Base-by-base conservation (phyloP, 108 stramenopile species). In the Cyclotella kingstonii region DNA sequence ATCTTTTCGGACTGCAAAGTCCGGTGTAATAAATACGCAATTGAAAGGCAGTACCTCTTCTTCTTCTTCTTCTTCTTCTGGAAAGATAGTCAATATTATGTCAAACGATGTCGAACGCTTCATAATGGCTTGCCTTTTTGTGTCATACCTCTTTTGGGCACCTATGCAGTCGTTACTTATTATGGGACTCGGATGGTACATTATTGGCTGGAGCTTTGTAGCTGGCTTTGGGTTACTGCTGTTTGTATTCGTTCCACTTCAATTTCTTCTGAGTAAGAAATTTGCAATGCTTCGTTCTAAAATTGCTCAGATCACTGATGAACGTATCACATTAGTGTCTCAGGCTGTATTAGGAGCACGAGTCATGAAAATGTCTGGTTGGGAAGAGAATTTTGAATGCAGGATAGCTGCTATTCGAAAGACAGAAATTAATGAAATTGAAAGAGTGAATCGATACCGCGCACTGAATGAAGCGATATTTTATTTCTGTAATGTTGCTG, bases 91-190 rank as follows among this genome's bases (percentile, higher is more conserved):
- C 31, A 97, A 94, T 55, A 67, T 97, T 69, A 90, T 90, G 21
- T 79, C 83, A 15, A 93, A 91, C 62, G 94, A 97, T 52, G 94
- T 97, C 9, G 94, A 97, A 54, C 81, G 96, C 0, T 93, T 93
- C 59, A 29, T 91, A 1, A 36, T 79, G 53, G 84, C 84, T 2
- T 48, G 84, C 1, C 52, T 88, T 12, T 93, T 93, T 66, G 54
- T 66, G 15, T 69, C 68, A 17, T 85, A 88, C 60, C 54, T 97
- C 11, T 50, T 88, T 30, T 90, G 82, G 85, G 89, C 82, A 23
- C 94, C 94, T 8, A 10, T 95, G 5, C 85, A 94, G 70, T 68
- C 86, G 3, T 34, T 95, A 21, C 85, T 82, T 3, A 89, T 94
- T 23, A 51, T 95, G 31, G 78, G 50, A 7, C 42, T 90, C 3